A percentile compares a stretch with the other conserved stretches of the same genome.
Evolutionary conservation across 1,139 yeast species (phyloP).

Genomic region (Candida albicans): DNA sequence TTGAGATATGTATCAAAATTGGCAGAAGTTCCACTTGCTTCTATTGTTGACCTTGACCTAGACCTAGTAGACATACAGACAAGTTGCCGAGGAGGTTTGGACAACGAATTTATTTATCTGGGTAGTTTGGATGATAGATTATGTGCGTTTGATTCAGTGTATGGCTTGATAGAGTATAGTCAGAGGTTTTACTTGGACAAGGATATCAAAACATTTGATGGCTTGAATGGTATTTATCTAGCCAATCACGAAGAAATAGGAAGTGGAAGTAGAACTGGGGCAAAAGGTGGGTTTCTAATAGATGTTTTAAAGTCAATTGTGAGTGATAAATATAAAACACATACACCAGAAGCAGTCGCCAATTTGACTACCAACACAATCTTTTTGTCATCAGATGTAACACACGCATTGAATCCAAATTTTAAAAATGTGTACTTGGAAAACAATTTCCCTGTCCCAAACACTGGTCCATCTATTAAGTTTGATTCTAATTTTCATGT

Average conservation of each 20-base stretch:
- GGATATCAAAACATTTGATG: conserved; percentile 26
- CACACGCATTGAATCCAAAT: conserved; percentile 64
- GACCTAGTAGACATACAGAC: conserved; percentile 66
- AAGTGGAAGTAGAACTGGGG: conserved; percentile 58
- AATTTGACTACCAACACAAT: conserved; percentile 50
- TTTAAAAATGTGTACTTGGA: conserved; percentile 63
- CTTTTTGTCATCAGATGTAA: conserved; percentile 66
- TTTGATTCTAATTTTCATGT: conserved; percentile 78
- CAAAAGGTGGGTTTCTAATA: conserved; percentile 48
- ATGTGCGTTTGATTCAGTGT: conserved; percentile 60
- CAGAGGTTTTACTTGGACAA: conserved; percentile 18
- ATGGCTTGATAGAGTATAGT: conserved; percentile 46
- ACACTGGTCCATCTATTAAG: conserved; percentile 69
- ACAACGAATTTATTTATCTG: conserved; percentile 60
- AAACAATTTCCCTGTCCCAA: conserved; percentile 74
- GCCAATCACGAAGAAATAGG: conserved; percentile 69
- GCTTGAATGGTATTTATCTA: conserved; percentile 51
- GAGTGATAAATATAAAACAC: conserved; percentile 1
- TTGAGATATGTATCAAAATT: conserved; percentile 56
- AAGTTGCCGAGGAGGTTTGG: conserved; percentile 61
- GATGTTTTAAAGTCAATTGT: conserved; percentile 13
- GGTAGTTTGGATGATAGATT: conserved; percentile 69
- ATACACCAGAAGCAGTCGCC: conserved; percentile 19
- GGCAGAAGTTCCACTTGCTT: conserved; percentile 48
- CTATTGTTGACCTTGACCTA: conserved; percentile 57